A percentile compares a stretch with the other conserved stretches of the same genome.
Evolutionary conservation across 345 rosid species (phyloP).

Genomic region (Cochlearia excelsa): DNA sequence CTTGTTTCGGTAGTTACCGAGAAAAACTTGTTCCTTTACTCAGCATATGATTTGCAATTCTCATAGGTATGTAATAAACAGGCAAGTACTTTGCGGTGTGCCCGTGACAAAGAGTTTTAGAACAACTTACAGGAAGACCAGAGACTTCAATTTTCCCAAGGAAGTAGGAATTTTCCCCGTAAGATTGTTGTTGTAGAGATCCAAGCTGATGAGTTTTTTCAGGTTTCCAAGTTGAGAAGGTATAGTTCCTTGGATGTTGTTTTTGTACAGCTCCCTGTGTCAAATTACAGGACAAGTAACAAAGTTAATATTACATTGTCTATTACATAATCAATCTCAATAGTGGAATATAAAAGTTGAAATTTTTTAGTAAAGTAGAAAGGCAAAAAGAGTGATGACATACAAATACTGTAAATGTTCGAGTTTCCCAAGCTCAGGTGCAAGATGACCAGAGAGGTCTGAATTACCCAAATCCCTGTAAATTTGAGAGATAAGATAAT

Average conservation of each 20-base stretch:
- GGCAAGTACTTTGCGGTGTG: neutral
- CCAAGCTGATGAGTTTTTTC: constrained; percentile 91
- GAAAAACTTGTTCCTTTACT: constrained; percentile 10
- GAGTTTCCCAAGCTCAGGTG: constrained; percentile 76
- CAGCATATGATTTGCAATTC: constrained; percentile 6
- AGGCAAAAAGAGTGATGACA: constrained; percentile 35
- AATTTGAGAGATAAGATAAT: neutral
- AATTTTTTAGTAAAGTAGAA: neutral
- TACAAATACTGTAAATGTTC: constrained; percentile 87
- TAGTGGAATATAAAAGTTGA: too few relatives aligned
- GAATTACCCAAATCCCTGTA: constrained; percentile 86
- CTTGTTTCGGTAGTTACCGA: too few relatives aligned
- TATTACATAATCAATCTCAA: too few relatives aligned
- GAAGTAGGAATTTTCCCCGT: constrained; percentile 75
- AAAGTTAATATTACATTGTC: too few relatives aligned
- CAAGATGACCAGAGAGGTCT: constrained; percentile 74
- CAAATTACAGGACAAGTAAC: neutral
- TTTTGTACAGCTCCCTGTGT: constrained; percentile 74
- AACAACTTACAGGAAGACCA: constrained; percentile 78
- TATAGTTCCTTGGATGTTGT: constrained; percentile 68
- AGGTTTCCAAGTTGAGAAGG: constrained; percentile 68
- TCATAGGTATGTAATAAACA: neutral
- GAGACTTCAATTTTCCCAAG: constrained; percentile 77
- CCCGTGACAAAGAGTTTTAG: neutral
- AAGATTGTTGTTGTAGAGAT: constrained; percentile 87